Base-by-base conservation (phyloP, 192 early-diverging fungal genomes). In the Coemansia sp. region DNA sequence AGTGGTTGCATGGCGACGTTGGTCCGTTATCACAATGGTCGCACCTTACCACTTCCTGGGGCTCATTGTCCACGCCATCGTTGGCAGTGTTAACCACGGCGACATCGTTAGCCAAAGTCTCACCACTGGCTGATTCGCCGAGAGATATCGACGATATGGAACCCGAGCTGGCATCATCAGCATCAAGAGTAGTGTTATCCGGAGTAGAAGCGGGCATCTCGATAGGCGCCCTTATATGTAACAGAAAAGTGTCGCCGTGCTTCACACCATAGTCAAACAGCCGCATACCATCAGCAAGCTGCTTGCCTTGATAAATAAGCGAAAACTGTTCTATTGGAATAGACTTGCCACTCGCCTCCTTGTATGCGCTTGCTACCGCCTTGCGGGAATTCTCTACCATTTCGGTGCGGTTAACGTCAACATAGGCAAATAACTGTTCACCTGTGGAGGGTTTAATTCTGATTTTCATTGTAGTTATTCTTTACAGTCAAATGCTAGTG, bases 231-330 rank as follows among this genome's bases (percentile, higher is more conserved):
- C 67, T 80, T 3, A 67, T 11, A 20, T 73, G 59, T 3, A 68
- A 56, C 1, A 77, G 30, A 0, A 84, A 29, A 3, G 64, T 71
- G 32, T 52, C 75, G 10, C 64, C 67, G 19, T 84, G 68, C 9
- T 62, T 74, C 10, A 84, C 62, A 9, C 59, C 56, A 39, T 84
- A 84, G 63, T 80, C 70, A 61, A 77, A 77, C 7, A 84, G 59
- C 2, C 61, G 53, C 66, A 77, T 72, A 2, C 82, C 74, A 20
- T 84, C 59, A 11, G 78, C 82, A 27, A 84, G 46, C 70, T 78
- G 76, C 36, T 82, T 82, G 30, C 80, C 80, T 0, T 55, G 46
- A n/a, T 66, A 82, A 1, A 82, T 58, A n/a, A 82, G 68, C 2
- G 65, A 32, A 17, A 78, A 67, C 4, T 53, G 23, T 21, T 67